Conservation (phyloP, 2,329 filamentous ascomycete species). For the Stagonosporopsis cucurbitacearum region DNA sequence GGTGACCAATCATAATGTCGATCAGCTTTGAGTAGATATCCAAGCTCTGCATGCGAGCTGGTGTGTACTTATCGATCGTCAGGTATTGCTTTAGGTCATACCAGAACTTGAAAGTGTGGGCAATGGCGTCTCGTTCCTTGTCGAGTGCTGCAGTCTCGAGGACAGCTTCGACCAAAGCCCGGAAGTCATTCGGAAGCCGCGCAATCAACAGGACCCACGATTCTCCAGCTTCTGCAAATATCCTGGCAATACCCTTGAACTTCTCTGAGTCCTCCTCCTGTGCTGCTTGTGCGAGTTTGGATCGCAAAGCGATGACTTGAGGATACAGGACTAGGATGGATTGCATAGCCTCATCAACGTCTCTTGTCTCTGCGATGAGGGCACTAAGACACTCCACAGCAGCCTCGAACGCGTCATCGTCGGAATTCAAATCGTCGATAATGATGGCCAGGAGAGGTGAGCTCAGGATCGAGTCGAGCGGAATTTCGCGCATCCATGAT, state of each 20-base stretch:
- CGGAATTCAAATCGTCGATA: constrained; percentile 76
- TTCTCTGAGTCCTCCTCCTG: constrained; percentile 83
- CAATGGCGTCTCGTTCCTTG: constrained; percentile 87
- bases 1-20: constrained; percentile 88
- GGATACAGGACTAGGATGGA: constrained; percentile 85
- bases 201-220: constrained; percentile 94
- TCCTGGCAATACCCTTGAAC: constrained; percentile 85
- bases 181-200: constrained; percentile 80
- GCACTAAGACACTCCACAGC: constrained; percentile 92
- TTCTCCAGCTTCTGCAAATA: constrained; percentile 92
- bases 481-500: constrained; percentile 94
- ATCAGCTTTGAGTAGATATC: constrained; percentile 89
- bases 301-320: constrained; percentile 74
- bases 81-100: constrained; percentile 98
- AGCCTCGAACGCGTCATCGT: constrained; percentile 82
- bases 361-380: constrained; percentile 88
- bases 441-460: constrained; percentile 85
- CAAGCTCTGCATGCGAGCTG: constrained; percentile 76
- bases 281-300: constrained; percentile 76
- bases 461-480: constrained; percentile 79
- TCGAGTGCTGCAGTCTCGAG: constrained; percentile 91
- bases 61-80: constrained; percentile 85
- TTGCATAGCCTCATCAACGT: constrained; percentile 87
- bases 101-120: constrained; percentile 96
- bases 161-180: constrained; percentile 83